Conservation (phyloP, 345 rosid genomes). For the Eucalyptus camaldulensis region DNA sequence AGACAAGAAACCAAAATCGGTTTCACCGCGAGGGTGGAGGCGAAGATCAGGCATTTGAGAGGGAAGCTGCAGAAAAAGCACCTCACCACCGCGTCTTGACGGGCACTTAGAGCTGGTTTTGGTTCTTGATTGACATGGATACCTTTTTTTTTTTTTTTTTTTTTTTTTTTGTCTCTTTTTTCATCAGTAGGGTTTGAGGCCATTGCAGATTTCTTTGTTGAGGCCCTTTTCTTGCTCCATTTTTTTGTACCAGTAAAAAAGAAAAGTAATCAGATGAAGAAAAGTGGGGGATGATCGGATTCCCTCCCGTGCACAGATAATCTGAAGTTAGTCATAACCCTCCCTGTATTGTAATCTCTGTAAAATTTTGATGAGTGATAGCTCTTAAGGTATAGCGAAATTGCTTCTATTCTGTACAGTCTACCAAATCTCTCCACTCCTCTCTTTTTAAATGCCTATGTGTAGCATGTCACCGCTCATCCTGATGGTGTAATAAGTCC, state of each 20-base stretch:
- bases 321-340: neutral
- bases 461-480: neutral
- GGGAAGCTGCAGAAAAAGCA: constrained; percentile 60
- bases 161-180: too few relatives aligned
- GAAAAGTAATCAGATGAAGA: neutral
- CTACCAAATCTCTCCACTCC: neutral
- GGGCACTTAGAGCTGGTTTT: neutral
- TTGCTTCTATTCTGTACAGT: neutral
- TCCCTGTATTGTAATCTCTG: neutral
- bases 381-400: neutral
- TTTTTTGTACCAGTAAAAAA: neutral
- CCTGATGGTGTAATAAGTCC: neutral
- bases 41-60: constrained; percentile 69
- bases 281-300: constrained; percentile 1
- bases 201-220: neutral
- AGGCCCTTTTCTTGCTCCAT: constrained; percentile 4
- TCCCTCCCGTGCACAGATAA: neutral
- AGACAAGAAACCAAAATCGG: constrained; percentile 93
- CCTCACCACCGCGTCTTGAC: constrained; percentile 3
- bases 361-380: neutral
- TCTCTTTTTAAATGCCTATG: neutral
- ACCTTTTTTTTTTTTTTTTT: neutral
- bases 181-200: neutral
- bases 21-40: constrained; percentile 89
- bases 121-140: neutral